A percentile compares a stretch with the other conserved stretches of the same genome.
phyloP scores from a whole-genome alignment of 352 stramenopile species.

The Phytopythium vexans region DNA sequence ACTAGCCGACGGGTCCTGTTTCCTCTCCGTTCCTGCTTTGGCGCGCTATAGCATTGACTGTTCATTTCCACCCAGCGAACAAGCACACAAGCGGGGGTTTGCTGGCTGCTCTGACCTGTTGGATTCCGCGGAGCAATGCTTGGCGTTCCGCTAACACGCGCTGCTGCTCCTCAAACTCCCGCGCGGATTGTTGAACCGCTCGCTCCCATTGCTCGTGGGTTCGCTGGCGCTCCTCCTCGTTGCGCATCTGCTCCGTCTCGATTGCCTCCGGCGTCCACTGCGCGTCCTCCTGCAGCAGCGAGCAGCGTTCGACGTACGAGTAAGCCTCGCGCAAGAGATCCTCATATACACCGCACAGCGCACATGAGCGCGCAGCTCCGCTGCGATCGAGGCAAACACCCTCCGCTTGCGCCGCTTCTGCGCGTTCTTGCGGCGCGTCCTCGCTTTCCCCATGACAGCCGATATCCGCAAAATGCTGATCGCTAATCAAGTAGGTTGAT shows the following conservation, averaged over 20 bases:
- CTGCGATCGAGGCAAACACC: slow-evolving; percentile 51
- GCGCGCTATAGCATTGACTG: no score
- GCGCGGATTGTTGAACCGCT: slow-evolving; percentile 31
- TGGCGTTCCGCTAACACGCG: slow-evolving; percentile 47
- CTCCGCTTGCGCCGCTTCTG: slow-evolving; percentile 72
- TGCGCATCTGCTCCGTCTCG: slow-evolving; percentile 46
- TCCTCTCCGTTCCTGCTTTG: no score
- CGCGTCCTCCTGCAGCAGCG: slow-evolving; percentile 24
- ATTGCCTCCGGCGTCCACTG: slow-evolving; percentile 39
- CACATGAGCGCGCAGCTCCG: slow-evolving; percentile 44
- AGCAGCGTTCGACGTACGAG: not conserved
- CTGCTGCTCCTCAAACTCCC: slow-evolving; percentile 42
- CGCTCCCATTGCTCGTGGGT: slow-evolving; percentile 51
- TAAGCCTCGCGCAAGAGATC: not conserved
- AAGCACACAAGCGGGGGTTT: no score
- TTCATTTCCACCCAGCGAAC: no score
- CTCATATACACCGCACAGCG: slow-evolving; percentile 1
- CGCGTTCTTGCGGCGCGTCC: slow-evolving; percentile 75
- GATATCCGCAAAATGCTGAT: no score
- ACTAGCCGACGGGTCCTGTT: no score
- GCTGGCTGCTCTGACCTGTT: slow-evolving; percentile 31
- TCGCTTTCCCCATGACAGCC: slow-evolving; percentile 34
- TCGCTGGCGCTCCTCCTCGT: slow-evolving; percentile 56
- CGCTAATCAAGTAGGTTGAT: no score
- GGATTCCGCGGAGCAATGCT: slow-evolving; percentile 47